Evolutionary conservation across 345 rosid genomes (phyloP), one percentile per base, ranked within the genome.

Genomic region (Litchi chinensis): DNA sequence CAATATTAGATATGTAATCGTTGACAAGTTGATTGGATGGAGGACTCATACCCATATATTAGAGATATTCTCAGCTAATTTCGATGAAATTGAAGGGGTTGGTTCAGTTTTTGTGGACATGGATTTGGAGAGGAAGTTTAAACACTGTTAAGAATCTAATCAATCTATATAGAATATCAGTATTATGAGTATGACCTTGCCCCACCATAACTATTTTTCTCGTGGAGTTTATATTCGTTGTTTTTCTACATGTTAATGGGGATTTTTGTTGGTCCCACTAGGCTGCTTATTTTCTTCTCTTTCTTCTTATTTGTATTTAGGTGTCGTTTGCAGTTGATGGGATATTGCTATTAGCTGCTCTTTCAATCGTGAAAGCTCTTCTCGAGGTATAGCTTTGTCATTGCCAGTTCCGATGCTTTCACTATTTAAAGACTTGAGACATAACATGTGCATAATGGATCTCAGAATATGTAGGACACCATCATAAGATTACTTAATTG

Each of bases 251-350:
- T 16, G 7, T 54, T 54, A 54, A 54, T 6, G 59, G 59, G 56
- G 56, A 15, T 50, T 50, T 50, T 50, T 1, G 59, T 54, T 16
- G 59, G n/a, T 54, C 16, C n/a, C 59, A 54, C 21, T n/a, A 54
- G 8, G 28, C 21, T 39, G 5, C 48, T 76, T n/a, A 11, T 66
- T 52, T 40, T n/a, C 56, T 68, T 21, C 16, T 16, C 21, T 5
- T 37, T 68, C 8, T 52, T 60, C 43, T 43, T 43, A 21, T 71
- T 73, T 71, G 76, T 44, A 50, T 44, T 77, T 84, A 91, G 96
- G 91, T 93, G 16, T 93, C 90, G 32, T 94, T 93, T 90, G 95
- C 90, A 26, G 96, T 93, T 73, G 98, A 94, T 82, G 96, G 97
- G 79, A 79, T 90, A 68, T 87, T 95, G 80, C 75, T 93, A 21